These are phyloP conservation scores for Microsporum canis DNA, from an alignment of 2,329 filamentous ascomycete genomes.

Conservation along the genomic window DNA sequence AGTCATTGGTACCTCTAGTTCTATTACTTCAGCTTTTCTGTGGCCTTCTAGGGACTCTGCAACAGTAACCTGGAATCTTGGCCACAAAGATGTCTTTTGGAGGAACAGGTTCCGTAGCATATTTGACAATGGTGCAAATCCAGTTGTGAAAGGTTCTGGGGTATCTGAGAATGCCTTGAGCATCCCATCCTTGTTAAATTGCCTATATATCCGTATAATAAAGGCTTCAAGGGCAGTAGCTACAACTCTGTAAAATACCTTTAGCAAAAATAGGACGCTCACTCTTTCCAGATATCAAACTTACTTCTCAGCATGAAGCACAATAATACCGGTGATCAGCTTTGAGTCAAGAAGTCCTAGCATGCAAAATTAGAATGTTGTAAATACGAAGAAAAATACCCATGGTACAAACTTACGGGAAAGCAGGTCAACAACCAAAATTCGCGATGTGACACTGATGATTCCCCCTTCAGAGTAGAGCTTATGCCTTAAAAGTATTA, in stretches of 20 bases:
- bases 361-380: constrained; percentile 11
- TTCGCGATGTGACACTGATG: constrained; percentile 91
- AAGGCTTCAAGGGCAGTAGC: constrained; percentile 90
- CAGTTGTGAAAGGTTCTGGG: constrained; percentile 78
- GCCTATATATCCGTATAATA: constrained; percentile 83
- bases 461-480: constrained; percentile 84
- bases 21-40: constrained; percentile 90
- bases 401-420: constrained; percentile 40
- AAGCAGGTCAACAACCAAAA: constrained; percentile 84
- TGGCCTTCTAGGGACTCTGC: constrained; percentile 81
- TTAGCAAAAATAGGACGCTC: neutral
- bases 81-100: constrained; percentile 79
- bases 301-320: constrained; percentile 71
- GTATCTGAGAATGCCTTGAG: constrained; percentile 93
- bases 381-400: neutral
- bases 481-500: constrained; percentile 53
- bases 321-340: constrained; percentile 73
- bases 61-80: constrained; percentile 83
- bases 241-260: constrained; percentile 45
- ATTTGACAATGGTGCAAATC: constrained; percentile 75
- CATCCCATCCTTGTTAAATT: constrained; percentile 88
- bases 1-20: constrained; percentile 92
- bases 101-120: constrained; percentile 92
- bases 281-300: constrained; percentile 2
- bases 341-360: constrained; percentile 59